Conservation (phyloP, 148 eudicot genomes). For the Pouteria glomerata region DNA sequence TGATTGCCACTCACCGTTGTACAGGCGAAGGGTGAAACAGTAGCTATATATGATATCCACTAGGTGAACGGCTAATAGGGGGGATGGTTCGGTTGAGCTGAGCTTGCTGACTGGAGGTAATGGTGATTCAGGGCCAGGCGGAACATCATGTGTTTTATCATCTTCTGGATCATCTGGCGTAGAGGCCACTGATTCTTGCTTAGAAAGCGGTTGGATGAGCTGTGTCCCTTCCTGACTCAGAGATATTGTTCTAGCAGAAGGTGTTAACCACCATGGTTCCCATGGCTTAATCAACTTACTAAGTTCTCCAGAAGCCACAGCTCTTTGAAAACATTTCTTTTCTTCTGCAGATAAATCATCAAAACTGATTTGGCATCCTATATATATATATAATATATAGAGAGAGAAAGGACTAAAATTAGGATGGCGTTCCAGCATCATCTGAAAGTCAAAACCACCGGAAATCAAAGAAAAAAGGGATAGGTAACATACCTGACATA, state of each 20-base stretch:
- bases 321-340: slow-evolving; percentile 65
- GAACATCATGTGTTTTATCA: slow-evolving; percentile 40
- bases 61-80: slow-evolving; percentile 69
- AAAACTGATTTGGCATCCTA: slow-evolving; percentile 49
- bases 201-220: slow-evolving; percentile 58
- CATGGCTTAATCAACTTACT: slow-evolving; percentile 87
- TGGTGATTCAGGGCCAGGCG: slow-evolving; percentile 73
- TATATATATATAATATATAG: too few species aligned
- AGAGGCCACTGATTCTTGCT: slow-evolving; percentile 21
- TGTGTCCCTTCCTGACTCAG: slow-evolving; percentile 64
- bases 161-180: slow-evolving; percentile 15
- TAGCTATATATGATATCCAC: slow-evolving; percentile 74
- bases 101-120: slow-evolving; percentile 56
- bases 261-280: slow-evolving; percentile 98
- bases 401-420: slow-evolving; percentile 5
- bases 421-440: too few species aligned
- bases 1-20: slow-evolving; percentile 87
- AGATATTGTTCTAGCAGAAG: slow-evolving; percentile 53
- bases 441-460: not conserved
- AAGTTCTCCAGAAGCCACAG: slow-evolving; percentile 82
- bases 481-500: slow-evolving; percentile 50
- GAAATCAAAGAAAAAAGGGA: not conserved
- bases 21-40: slow-evolving; percentile 82
- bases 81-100: slow-evolving; percentile 67
- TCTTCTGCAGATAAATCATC: slow-evolving; percentile 69